A percentile compares a stretch with the other conserved stretches of the same genome.
phyloP scores from a whole-genome alignment of 129 eudicot genomes.

The carrot (Daucus carota) region DNA sequence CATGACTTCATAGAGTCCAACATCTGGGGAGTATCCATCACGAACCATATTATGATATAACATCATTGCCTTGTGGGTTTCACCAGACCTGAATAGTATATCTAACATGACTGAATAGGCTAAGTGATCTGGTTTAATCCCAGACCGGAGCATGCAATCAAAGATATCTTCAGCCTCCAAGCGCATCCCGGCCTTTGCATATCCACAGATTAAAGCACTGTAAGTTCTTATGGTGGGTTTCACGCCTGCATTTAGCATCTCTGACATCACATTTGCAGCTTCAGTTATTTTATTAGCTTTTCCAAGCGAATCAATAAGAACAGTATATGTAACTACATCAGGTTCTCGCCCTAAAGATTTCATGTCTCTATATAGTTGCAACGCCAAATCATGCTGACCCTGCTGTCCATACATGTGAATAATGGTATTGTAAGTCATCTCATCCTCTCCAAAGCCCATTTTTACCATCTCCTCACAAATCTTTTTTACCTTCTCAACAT shows the following conservation, averaged over 20 bases:
- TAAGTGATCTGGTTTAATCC: slow-evolving; percentile 76
- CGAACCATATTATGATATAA: slow-evolving; percentile 63
- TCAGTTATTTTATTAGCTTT: slow-evolving; percentile 72
- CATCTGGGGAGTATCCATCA: slow-evolving; percentile 67
- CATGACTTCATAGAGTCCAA: slow-evolving; percentile 48
- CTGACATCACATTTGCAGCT: slow-evolving; percentile 90
- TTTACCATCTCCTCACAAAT: slow-evolving; percentile 72
- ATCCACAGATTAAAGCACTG: slow-evolving; percentile 96
- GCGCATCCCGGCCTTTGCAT: slow-evolving; percentile 74
- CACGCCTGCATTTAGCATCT: slow-evolving; percentile 73
- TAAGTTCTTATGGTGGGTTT: slow-evolving; percentile 80
- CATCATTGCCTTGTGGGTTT: slow-evolving; percentile 43
- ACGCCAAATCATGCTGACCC: slow-evolving; percentile 64
- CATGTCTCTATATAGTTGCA: slow-evolving; percentile 68
- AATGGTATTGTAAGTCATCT: slow-evolving; percentile 86
- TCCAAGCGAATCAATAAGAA: slow-evolving; percentile 79
- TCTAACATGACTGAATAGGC: slow-evolving; percentile 88
- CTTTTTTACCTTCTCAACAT: slow-evolving; percentile 51
- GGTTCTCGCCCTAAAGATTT: slow-evolving; percentile 67
- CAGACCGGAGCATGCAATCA: slow-evolving; percentile 65
- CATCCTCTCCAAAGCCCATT: slow-evolving; percentile 77
- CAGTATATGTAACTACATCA: slow-evolving; percentile 88
- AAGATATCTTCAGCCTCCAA: slow-evolving; percentile 69
- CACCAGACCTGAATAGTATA: slow-evolving; percentile 49
- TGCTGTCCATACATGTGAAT: slow-evolving; percentile 86